Evolutionary conservation across 352 stramenopile genomes (phyloP).

Genomic region (Phytophthora foliorum): DNA sequence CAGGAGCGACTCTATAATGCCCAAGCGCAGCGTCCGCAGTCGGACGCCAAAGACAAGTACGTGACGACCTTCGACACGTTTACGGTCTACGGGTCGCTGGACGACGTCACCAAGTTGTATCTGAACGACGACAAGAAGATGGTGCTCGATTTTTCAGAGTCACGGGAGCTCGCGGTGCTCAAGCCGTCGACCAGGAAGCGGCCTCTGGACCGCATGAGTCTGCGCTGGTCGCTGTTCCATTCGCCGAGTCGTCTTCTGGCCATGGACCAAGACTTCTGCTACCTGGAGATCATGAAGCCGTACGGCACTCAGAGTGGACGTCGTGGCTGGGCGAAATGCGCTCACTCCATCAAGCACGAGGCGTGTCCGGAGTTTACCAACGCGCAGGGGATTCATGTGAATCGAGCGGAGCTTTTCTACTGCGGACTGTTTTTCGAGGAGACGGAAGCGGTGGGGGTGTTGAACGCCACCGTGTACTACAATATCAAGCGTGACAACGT

Average conservation of each 20-base stretch:
- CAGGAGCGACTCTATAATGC: constrained; percentile 49
- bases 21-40: constrained; percentile 15
- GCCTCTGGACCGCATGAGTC: constrained; percentile 64
- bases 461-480: constrained; percentile 75
- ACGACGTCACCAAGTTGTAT: constrained; percentile 75
- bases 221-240: constrained; percentile 79
- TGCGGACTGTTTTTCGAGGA: constrained; percentile 80
- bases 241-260: constrained; percentile 63
- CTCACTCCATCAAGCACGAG: constrained; percentile 74
- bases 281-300: constrained; percentile 77
- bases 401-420: constrained; percentile 66
- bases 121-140: constrained; percentile 71
- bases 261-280: constrained; percentile 80
- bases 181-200: constrained; percentile 41
- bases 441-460: constrained; percentile 52
- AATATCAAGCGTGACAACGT: constrained; percentile 55
- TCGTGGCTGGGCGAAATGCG: constrained; percentile 75
- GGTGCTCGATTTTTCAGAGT: constrained; percentile 82
- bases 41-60: constrained; percentile 44
- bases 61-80: constrained; percentile 66
- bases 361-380: constrained; percentile 63
- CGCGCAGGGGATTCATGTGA: constrained; percentile 44
- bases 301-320: constrained; percentile 63
- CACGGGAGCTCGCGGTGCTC: constrained; percentile 60
- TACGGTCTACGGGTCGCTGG: constrained; percentile 69